Conservation (phyloP, 768 basidiomycete genomes). For the Filobasidium floriforme region DNA sequence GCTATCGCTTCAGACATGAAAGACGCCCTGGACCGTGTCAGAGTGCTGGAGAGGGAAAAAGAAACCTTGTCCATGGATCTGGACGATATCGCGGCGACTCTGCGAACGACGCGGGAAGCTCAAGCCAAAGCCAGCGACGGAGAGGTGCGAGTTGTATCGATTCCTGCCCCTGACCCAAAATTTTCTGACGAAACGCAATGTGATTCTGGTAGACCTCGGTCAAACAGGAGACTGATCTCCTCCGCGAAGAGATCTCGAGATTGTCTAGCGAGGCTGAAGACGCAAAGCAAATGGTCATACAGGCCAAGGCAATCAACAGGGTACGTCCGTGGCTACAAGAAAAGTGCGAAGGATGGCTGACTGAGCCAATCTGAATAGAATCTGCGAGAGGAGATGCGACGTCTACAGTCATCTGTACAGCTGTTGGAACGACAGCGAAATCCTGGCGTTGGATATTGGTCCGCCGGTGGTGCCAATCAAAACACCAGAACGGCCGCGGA, state of each 20-base stretch:
- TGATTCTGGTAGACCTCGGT: constrained; percentile 20
- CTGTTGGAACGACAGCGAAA: constrained; percentile 82
- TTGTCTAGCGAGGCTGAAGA: constrained; percentile 59
- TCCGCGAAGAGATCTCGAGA: constrained; percentile 12
- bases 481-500: constrained; percentile 9
- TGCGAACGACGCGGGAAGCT: constrained; percentile 49
- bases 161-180: neutral
- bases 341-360: neutral
- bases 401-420: constrained; percentile 87
- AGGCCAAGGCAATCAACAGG: constrained; percentile 70
- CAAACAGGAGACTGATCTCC: constrained; percentile 32
- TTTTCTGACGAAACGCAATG: too few species aligned
- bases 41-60: constrained; percentile 47
- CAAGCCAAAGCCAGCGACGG: constrained; percentile 43
- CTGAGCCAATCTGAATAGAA: constrained; percentile 51
- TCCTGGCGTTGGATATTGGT: constrained; percentile 91
- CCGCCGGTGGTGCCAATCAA: constrained; percentile 29
- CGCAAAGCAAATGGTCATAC: constrained; percentile 58
- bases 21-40: constrained; percentile 56
- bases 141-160: constrained; percentile 45
- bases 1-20: constrained; percentile 49
- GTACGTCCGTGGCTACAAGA: constrained; percentile 45
- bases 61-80: constrained; percentile 44
- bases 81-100: constrained; percentile 41
- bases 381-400: constrained; percentile 85